Evolutionary conservation across 208 protist genomes (phyloP), one percentile per base, ranked within the genome.

Genomic region (Phytomonas francai): DNA sequence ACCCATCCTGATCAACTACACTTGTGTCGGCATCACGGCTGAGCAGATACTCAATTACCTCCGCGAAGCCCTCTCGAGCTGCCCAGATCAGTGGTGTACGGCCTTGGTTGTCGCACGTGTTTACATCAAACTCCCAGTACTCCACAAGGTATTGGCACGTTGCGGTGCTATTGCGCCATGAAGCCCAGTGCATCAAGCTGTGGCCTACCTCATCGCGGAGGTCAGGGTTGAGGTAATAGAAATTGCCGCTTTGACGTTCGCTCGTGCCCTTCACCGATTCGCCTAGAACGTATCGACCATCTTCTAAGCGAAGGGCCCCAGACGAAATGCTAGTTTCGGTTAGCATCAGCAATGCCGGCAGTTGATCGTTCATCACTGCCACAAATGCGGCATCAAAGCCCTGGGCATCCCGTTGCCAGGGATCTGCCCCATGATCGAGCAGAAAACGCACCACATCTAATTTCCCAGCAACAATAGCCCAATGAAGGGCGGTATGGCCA

Each of bases 1-100:
- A 81, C 8, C 76, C 79, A 16, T 92, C 83, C 19, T 59, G 59
- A 69, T 94, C 89, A 0, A 36, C 11, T 0, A 79, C 19, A 32
- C 39, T 61, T 4, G 67, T 63, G 54, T 84, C 67, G 19, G 85
- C 83, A 29, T 85, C 88, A 61, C 42, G 56, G n/a, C 32, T 64
- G 3, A 91, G 61, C 51, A 94, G 71, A 59, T 86, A 74, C 69
- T 90, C 89, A 22, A 84, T 57, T 56, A 89, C 76, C 64, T 87
- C 84, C 0, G 82, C 61, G 60, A 81, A 85, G 16, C 89, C 89
- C 62, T 94, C 86, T 49, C 89, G 86, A 2, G 86, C 84, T 22
- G 86, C 89, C 87, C 89, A 94, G 14, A 87, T 63, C 31, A 94
- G 77, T 57, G 89, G 72, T 7, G 86, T 92, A 54, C 89, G 86